Base-by-base conservation (phyloP, 345 rosid genomes). In the Euphorbia pulcherrima region DNA sequence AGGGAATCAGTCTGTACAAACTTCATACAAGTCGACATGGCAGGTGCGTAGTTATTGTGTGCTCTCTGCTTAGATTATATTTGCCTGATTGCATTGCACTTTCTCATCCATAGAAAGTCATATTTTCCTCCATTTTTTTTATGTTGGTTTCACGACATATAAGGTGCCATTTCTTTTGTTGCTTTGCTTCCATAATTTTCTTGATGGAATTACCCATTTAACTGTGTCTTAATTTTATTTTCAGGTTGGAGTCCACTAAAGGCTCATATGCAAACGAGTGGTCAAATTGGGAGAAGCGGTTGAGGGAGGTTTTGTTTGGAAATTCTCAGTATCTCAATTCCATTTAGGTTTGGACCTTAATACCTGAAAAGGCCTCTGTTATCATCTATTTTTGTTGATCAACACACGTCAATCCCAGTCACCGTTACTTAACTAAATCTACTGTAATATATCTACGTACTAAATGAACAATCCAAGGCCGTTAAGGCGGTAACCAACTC, bases 201-300 rank as follows among this genome's bases (percentile, higher is more conserved):
- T n/a, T 37, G 2, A 35, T 39, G 37, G 2, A 58, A 30, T 10
- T 59, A 20, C 50, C 16, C 18, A 26, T 8, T 60, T 47, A 62
- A 44, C n/a, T 67, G 54, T 58, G 40, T 74, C 63, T 65, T 64
- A 40, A 17, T 41, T 68, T 29, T 68, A 33, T 67, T 58, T 14
- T 50, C 74, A 94, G 99, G 75, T 80, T 81, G 83, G 99, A 91
- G 61, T 79, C 97, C 20, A 77, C 83, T 29, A 88, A 91, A 75
- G 96, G 95, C 59, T 60, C 91, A 46, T 94, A 85, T 70, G 83
- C 79, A 60, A 78, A 76, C 66, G 92, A 88, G 71, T 94, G 97
- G 96, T 72, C 74, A 55, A 84, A 88, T 72, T 94, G 97, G 99
- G 99, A 94, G 82, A 85, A 84, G 73, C 78, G 76, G 57, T 73